Evolutionary conservation across 371 early-diverging fungal species (phyloP).

Genomic region (Saksenaea oblongispora): DNA sequence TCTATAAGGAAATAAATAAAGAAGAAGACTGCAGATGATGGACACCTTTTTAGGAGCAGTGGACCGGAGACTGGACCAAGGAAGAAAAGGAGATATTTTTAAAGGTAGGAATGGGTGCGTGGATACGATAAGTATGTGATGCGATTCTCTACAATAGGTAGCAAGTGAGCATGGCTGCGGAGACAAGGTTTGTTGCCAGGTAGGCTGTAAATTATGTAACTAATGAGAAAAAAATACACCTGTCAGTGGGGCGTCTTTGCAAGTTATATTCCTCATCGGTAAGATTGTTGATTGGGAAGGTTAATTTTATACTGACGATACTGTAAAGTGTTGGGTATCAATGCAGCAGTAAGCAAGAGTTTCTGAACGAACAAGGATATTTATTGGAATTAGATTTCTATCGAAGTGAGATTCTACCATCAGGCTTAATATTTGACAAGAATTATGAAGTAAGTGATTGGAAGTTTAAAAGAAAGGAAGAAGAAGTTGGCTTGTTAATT

Average conservation of each 20-base stretch:
- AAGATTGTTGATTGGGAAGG: slow-evolving; percentile 3
- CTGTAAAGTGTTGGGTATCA: slow-evolving; percentile 65
- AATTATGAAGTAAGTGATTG: slow-evolving; percentile 50
- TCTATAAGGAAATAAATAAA: neutral
- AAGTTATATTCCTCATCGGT: slow-evolving; percentile 73
- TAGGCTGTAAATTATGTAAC: slow-evolving; percentile 5
- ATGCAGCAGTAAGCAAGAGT: slow-evolving; percentile 59
- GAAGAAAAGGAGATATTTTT: slow-evolving; percentile 63
- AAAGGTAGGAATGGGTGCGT: slow-evolving; percentile 26
- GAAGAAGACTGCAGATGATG: neutral
- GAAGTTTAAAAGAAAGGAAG: neutral
- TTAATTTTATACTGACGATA: neutral
- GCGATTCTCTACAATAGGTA: slow-evolving; percentile 17
- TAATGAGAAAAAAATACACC: neutral
- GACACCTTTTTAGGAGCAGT: slow-evolving; percentile 54
- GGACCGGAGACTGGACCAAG: slow-evolving; percentile 74
- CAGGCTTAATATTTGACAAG: slow-evolving; percentile 70
- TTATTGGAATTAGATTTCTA: slow-evolving; percentile 50
- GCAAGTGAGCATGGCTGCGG: slow-evolving; percentile 59
- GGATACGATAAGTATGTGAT: neutral
- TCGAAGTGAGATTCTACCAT: slow-evolving; percentile 64
- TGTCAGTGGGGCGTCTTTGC: slow-evolving; percentile 73
- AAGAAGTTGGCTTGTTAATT: neutral
- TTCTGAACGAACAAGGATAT: neutral
- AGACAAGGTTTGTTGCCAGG: slow-evolving; percentile 47